A percentile compares a stretch with the other conserved stretches of the same genome.
phyloP scores from a whole-genome alignment of 176 grass and related monocot genomes.

The Aegilops bicornis region DNA sequence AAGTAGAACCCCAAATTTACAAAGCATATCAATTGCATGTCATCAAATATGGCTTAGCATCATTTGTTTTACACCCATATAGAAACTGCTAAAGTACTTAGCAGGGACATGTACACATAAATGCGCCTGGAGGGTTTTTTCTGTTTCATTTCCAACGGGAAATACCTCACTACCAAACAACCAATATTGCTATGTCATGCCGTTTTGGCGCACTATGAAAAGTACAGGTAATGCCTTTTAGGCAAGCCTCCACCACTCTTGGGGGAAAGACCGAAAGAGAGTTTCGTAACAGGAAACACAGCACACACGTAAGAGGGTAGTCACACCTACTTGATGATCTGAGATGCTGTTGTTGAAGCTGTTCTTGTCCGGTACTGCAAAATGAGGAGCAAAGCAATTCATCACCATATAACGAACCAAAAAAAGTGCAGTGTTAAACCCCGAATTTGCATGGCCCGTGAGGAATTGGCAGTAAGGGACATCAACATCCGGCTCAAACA shows the following conservation, averaged over 20 bases:
- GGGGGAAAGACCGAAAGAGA: neutral
- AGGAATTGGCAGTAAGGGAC: neutral
- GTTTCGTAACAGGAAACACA: neutral
- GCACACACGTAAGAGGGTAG: constrained; percentile 47
- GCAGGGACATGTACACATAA: neutral
- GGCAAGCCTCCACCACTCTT: neutral
- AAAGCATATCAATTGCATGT: neutral
- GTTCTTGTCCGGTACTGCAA: constrained; percentile 83
- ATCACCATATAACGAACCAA: neutral
- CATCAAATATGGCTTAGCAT: neutral
- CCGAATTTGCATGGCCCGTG: neutral
- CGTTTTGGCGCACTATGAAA: neutral
- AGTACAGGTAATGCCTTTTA: neutral
- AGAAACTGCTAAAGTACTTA: constrained; percentile 5
- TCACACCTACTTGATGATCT: constrained; percentile 99
- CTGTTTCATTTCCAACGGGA: neutral
- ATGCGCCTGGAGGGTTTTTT: neutral
- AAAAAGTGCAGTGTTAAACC: neutral
- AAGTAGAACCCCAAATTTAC: constrained; percentile 7
- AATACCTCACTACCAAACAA: neutral
- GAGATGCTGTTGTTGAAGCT: constrained; percentile 98
- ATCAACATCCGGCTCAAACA: neutral
- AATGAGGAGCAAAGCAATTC: constrained; percentile 6
- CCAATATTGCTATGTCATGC: neutral
- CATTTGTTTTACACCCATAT: neutral